Percentiles rank a stretch among this genome's conserved stretches.
Conservation (phyloP, 2,329 filamentous ascomycete species). For the Ophidiomyces ophidiicola region DNA sequence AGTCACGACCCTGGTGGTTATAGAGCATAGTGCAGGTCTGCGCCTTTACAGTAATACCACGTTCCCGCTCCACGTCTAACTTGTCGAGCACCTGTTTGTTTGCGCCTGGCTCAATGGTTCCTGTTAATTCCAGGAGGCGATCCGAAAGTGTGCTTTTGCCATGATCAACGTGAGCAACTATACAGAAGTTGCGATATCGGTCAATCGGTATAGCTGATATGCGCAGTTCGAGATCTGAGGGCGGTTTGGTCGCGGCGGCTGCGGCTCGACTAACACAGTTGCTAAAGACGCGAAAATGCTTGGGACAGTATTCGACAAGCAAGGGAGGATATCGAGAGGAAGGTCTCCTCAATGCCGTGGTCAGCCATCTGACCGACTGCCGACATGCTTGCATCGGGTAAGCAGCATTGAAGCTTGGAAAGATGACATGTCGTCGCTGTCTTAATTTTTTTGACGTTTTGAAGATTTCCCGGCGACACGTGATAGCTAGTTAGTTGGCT, state of each 20-base stretch:
- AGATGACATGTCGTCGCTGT: background rate
- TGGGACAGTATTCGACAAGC: constrained; percentile 20
- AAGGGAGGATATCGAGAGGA: constrained; percentile 22
- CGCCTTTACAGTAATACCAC: constrained; percentile 96
- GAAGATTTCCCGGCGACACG: constrained; percentile 3
- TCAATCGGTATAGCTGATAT: constrained; percentile 41
- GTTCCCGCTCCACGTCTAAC: constrained; percentile 87
- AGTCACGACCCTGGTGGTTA: constrained; percentile 71
- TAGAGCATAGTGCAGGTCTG: constrained; percentile 98
- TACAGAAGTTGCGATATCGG: constrained; percentile 80
- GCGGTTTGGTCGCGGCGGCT: constrained; percentile 19
- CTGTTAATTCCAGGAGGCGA: constrained; percentile 81
- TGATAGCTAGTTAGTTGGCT: background rate
- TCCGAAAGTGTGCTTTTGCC: constrained; percentile 95
- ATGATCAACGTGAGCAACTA: constrained; percentile 97
- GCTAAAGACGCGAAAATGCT: constrained; percentile 22
- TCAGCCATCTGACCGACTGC: constrained; percentile 37
- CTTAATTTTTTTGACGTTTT: background rate
- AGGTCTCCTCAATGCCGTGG: constrained; percentile 28
- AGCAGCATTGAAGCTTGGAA: constrained; percentile 18
- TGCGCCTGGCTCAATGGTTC: constrained; percentile 71
- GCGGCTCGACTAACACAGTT: constrained; percentile 15
- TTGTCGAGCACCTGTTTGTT: constrained; percentile 97
- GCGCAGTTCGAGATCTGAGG: constrained; percentile 46
- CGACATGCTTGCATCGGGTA: constrained; percentile 38